Evolutionary conservation across 768 basidiomycete genomes (phyloP), one percentile per base, ranked within the genome.

Genomic region (Boletus huronensis): DNA sequence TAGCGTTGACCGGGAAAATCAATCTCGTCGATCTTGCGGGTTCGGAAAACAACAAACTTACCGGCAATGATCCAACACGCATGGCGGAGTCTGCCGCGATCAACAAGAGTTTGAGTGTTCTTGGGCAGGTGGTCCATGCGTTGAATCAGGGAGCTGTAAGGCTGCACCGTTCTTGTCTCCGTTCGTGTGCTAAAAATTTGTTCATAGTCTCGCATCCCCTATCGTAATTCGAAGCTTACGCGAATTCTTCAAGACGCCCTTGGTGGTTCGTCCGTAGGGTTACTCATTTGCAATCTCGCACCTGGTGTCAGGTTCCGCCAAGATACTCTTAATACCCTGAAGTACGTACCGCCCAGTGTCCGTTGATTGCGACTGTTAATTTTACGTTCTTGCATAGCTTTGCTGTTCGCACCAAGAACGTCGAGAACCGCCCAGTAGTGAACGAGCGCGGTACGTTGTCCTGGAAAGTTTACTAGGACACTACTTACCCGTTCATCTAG

Each of bases 251-350:
- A 94, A 84, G 91, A 93, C 57, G 91, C 92, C 0, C 82, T 96
- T 1, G 91, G 91, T 21, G 93, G 93, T 13, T 78, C 81, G 2
- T 87, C 89, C 0, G 78, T 90, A 10, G 89, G 89, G 2, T 72
- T 95, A 21, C 75, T 95, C 39, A 90, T 96, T 31, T 93, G 91
- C 70, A 93, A 93, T 61, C 74, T 96, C 9, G 89, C 93, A 10
- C 92, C 93, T 16, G 90, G 89, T 1, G 73, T 72, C 32, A 92
- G 85, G 68, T 93, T 92, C 60, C 77, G 89, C 51, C 85, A 90
- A 68, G 93, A 95, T 70, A 93, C 92, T 5, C 75, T 94, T 16
- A 93, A 94, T 68, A 95, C 93, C 5, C 77, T 96, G n/a, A 93
- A 93, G 91, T 90, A 62, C 46, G 78, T 72, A 25, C 21, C 39